phyloP scores from a whole-genome alignment of 768 basidiomycete species.

The Butyriboletus loyo region DNA sequence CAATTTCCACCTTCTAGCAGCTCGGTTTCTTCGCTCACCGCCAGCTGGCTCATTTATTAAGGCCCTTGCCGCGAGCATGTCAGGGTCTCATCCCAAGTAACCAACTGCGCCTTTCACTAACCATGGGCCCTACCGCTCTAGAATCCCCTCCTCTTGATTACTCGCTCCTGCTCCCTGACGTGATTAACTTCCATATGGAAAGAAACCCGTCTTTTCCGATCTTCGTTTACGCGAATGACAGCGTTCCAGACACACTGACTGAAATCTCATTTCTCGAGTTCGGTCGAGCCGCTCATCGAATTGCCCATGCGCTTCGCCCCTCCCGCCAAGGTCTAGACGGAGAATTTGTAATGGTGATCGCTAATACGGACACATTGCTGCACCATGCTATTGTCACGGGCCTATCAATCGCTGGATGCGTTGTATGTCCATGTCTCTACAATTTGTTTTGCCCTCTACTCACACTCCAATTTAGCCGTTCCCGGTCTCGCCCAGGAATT shows the following conservation, averaged over 20 bases:
- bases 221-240: conserved; percentile 17
- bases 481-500: conserved; percentile 40
- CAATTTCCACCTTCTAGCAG: neutral
- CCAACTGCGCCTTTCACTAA: neutral
- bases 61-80: neutral
- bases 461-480: conserved; percentile 28
- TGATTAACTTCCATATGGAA: conserved; percentile 25
- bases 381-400: conserved; percentile 34
- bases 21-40: neutral
- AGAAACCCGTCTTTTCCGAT: conserved; percentile 23
- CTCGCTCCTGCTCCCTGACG: conserved; percentile 24
- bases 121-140: conserved; percentile 1
- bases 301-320: conserved; percentile 41
- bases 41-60: conserved; percentile 15
- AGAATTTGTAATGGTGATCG: conserved; percentile 23
- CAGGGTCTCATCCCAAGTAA: neutral
- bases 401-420: conserved; percentile 39
- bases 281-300: conserved; percentile 28
- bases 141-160: conserved; percentile 23
- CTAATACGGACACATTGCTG: conserved; percentile 32
- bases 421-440: conserved; percentile 26
- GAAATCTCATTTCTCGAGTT: conserved; percentile 29
- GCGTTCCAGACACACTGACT: conserved; percentile 5
- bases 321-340: conserved; percentile 21
- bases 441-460: conserved; percentile 27